A percentile compares a stretch with the other conserved stretches of the same genome.
These are phyloP conservation scores for Geotrichum bryndzae DNA, from an alignment of 1,139 yeast genomes.

Conservation along the genomic window DNA sequence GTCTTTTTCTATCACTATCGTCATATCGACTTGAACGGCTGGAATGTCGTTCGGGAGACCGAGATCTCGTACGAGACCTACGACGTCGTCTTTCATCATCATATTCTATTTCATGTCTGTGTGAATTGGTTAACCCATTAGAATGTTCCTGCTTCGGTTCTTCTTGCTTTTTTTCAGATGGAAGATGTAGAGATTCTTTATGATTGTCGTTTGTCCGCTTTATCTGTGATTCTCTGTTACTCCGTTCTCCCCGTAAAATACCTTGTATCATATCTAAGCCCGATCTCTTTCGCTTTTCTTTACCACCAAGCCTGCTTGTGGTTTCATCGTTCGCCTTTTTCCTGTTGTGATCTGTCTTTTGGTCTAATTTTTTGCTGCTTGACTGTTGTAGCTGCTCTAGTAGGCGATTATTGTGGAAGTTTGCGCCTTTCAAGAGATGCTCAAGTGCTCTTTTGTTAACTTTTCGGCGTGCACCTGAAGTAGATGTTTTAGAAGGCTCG, in stretches of 20 bases:
- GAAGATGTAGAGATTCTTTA: not conserved
- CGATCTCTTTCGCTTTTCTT: not conserved
- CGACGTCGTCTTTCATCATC: not conserved
- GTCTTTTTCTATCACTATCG: not conserved
- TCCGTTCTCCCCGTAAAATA: not conserved
- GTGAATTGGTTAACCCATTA: not conserved
- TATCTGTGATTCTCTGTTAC: not conserved
- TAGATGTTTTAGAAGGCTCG: not conserved
- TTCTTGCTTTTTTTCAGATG: not conserved
- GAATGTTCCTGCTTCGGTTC: not conserved
- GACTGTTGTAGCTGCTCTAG: conserved; percentile 8
- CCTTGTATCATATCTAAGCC: not conserved
- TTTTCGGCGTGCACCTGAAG: conserved; percentile 6
- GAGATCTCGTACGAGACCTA: not conserved
- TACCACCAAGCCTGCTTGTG: not conserved
- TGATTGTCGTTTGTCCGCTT: not conserved
- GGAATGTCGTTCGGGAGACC: not conserved
- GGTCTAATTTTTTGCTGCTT: not conserved
- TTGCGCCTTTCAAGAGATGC: conserved; percentile 15
- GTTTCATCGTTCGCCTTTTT: not conserved
- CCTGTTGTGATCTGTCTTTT: not conserved
- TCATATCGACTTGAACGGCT: not conserved
- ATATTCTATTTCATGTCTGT: not conserved
- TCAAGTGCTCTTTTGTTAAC: conserved; percentile 18
- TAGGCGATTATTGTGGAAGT: conserved; percentile 16